Base-by-base conservation (phyloP, 176 grass and related monocot genomes). In the Bonia amplexicaulis region DNA sequence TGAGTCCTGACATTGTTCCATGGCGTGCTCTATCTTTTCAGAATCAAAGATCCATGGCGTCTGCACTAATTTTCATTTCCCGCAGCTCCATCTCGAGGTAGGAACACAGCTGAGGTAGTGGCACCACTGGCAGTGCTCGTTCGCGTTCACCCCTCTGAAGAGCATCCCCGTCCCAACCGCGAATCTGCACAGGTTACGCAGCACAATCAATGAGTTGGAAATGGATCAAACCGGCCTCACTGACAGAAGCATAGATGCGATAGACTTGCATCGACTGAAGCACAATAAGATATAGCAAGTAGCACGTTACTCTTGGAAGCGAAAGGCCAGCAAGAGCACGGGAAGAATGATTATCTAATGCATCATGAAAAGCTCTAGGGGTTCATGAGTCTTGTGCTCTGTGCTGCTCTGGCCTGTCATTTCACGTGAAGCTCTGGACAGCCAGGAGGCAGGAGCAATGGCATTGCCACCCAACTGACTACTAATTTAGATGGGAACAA, bases 41-140 rank as follows among this genome's bases (percentile, higher is more conserved):
- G 51, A 53, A 19, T 7, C 51, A 53, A 17, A 53, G 6, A 53
- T 53, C 6, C 51, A 53, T 53, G 51, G 51, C 17, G 51, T 53
- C 51, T 7, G 17, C 13, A 9, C 29, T 12, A 27, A 6, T 62
- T 26, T 16, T 94, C 78, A 99, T 76, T 96, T 94, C 48, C 80
- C 19, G 53, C 93, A 99, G 31, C 6, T 94, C 96, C 96, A 99
- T 31, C 86, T 90, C 2, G 81, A 71, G 17, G 93, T 89, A 16
- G 96, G 96, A 17, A 99, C 90, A 74, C 96, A 99, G 87, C 91
- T 99, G 83, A 99, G 88, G 84, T 94, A 94, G 81, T 91, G 96
- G 66, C 96, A 99, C 96, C 96, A 99, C 26, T 20, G 14, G 87
- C 96, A 99, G 74, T 47, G 89, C 19, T 91, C 86, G 70, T 96